These are phyloP conservation scores for Sequoiadendron giganteum DNA, from an alignment of 75 land plant genomes.

Conservation along the genomic window DNA sequence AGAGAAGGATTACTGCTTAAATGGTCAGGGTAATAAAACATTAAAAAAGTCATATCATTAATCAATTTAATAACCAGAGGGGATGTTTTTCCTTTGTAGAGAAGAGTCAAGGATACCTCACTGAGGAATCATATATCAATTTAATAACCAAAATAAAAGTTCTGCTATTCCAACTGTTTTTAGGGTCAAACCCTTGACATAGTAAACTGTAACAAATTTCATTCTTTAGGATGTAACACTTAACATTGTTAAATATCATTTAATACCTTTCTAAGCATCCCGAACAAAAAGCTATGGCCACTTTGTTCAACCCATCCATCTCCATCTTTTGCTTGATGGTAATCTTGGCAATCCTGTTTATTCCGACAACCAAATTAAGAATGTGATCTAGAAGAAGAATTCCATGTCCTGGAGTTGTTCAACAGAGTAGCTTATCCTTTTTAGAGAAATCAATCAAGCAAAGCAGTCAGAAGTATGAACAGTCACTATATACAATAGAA, in stretches of 20 bases:
- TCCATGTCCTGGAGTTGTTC: not conserved
- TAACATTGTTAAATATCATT: not conserved
- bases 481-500: not conserved
- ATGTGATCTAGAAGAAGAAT: not conserved
- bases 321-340: conserved; percentile 96
- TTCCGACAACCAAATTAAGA: not conserved
- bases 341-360: conserved; percentile 86
- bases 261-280: conserved; percentile 79
- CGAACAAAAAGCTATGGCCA: conserved; percentile 78
- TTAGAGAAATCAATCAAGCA: not conserved
- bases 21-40: not conserved
- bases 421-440: conserved; percentile 1
- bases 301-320: conserved; percentile 99
- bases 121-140: not conserved
- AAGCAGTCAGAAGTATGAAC: not conserved
- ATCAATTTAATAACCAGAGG: not conserved
- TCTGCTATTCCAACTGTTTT: not conserved
- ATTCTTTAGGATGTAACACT: not conserved
- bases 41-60: not conserved
- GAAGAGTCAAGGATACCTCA: not conserved
- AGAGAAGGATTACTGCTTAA: not conserved
- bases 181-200: not conserved
- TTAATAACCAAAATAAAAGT: not conserved
- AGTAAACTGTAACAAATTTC: not conserved
- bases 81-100: not conserved